These are phyloP conservation scores for Cercophora sp. DNA, from an alignment of 495 filamentous ascomycete species.

Conservation along the genomic window DNA sequence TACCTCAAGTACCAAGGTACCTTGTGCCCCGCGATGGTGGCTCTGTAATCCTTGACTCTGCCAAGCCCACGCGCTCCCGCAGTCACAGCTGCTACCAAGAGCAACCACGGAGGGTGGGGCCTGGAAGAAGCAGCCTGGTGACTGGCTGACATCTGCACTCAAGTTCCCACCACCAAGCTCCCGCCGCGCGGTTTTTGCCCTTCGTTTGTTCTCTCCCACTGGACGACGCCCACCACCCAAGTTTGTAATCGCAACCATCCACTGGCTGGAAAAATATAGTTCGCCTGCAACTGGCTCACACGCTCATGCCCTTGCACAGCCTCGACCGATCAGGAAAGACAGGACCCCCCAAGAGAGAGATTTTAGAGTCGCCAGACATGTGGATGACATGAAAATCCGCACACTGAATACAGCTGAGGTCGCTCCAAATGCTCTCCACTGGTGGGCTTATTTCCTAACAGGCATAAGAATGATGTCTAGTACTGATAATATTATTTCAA, in stretches of 20 bases:
- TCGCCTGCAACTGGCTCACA: slow-evolving; percentile 15
- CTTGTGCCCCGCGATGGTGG: not conserved
- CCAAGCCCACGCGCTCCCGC: slow-evolving; percentile 4
- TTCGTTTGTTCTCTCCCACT: not conserved
- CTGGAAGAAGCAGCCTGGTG: not conserved
- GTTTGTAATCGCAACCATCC: not conserved
- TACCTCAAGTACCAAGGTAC: too few relatives aligned
- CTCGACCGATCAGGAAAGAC: slow-evolving; percentile 23
- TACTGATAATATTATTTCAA: too few relatives aligned
- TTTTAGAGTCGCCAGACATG: too few relatives aligned
- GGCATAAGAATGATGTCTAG: too few relatives aligned
- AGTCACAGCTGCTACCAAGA: not conserved
- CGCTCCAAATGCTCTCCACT: too few relatives aligned
- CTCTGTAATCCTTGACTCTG: not conserved
- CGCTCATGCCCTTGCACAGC: slow-evolving; percentile 10
- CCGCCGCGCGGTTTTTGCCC: slow-evolving; percentile 1
- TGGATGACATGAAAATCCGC: too few relatives aligned
- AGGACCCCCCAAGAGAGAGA: too few relatives aligned
- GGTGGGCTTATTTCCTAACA: too few relatives aligned
- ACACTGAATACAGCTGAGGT: too few relatives aligned
- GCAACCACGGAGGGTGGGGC: not conserved
- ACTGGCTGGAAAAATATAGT: slow-evolving; percentile 5
- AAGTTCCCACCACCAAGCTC: not conserved
- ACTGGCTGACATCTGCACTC: not conserved
- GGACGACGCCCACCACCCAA: not conserved